Conservation (phyloP, 306 rosid species). For the Cucurbita pepo region DNA sequence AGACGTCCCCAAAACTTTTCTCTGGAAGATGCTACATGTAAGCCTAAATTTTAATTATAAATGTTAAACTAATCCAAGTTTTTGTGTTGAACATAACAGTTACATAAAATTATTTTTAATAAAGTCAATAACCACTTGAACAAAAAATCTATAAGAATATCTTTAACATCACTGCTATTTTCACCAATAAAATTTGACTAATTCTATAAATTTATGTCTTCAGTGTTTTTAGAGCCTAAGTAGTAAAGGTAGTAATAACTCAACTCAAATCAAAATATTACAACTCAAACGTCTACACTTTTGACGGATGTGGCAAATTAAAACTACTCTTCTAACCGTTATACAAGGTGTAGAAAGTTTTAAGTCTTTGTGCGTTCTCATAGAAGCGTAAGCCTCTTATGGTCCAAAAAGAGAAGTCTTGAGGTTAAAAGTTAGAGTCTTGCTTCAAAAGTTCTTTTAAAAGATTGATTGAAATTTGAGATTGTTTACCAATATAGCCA, state of each 20-base stretch:
- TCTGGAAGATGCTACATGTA: neutral
- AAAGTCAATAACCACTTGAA: neutral
- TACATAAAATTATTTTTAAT: too few species aligned
- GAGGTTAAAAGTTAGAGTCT: too few species aligned
- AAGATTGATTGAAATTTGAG: too few species aligned
- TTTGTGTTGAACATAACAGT: neutral
- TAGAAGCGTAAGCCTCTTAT: too few species aligned
- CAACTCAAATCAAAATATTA: too few species aligned
- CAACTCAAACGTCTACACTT: too few species aligned
- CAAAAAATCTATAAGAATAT: neutral
- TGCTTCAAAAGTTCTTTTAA: too few species aligned
- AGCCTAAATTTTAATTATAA: neutral
- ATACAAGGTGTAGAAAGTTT: neutral
- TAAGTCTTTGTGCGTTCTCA: neutral
- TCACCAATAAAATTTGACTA: too few species aligned
- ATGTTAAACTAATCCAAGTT: neutral
- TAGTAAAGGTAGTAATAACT: neutral
- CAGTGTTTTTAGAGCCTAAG: neutral
- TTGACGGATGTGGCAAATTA: neutral
- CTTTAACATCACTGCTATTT: neutral
- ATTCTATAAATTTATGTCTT: neutral
- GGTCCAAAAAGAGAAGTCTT: neutral
- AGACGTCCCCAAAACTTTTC: neutral
- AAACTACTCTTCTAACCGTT: neutral
- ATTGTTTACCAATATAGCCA: too few species aligned